Conservation (phyloP, 2,329 filamentous ascomycete genomes). For the Sclerotinia nivalis region DNA sequence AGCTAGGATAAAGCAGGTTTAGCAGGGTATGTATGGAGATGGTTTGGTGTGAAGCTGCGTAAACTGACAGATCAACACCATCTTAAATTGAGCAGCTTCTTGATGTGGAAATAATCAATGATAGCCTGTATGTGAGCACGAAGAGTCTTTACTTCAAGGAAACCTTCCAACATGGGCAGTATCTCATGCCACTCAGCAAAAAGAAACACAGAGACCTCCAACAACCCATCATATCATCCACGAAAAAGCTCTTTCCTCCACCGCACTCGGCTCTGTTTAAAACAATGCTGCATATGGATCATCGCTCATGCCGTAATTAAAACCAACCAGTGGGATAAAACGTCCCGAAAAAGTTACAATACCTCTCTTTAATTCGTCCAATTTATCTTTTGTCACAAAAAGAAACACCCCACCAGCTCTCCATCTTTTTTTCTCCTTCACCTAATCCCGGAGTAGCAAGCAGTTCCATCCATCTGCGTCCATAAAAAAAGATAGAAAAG, state of each 20-base stretch:
- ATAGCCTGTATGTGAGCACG: background rate
- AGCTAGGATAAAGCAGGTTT: background rate
- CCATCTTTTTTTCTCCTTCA: background rate
- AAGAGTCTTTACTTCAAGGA: background rate
- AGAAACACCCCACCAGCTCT: background rate
- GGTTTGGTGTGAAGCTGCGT: background rate
- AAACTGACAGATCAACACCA: background rate
- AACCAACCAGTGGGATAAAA: background rate
- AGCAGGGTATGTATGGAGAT: background rate
- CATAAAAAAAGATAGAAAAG: background rate
- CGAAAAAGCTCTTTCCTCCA: background rate
- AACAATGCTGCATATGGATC: background rate
- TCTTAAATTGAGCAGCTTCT: background rate
- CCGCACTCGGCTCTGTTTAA: background rate
- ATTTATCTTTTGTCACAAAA: background rate
- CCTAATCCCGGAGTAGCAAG: background rate
- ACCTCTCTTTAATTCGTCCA: background rate
- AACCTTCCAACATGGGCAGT: background rate
- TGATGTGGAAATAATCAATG: background rate
- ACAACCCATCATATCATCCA: background rate
- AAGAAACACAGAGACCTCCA: background rate
- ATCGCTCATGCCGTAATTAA: conserved; percentile 1
- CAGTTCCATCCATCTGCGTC: background rate
- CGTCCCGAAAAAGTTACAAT: background rate
- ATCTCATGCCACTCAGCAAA: background rate